Base-by-base conservation (phyloP, 192 early-diverging fungal species). In the Geranomyces michiganensis region DNA sequence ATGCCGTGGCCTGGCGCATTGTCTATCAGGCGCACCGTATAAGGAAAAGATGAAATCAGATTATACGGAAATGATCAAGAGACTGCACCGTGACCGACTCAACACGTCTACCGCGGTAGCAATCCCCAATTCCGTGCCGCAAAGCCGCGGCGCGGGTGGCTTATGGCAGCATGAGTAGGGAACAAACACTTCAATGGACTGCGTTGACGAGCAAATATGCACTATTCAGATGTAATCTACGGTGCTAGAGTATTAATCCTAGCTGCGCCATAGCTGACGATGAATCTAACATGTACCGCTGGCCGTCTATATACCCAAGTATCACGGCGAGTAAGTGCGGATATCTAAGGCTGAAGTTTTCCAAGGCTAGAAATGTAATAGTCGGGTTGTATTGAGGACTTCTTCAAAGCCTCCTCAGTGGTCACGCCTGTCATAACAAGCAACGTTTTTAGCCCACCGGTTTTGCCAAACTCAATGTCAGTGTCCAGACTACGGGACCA, bases 401-500 rank as follows among this genome's bases (percentile, higher is more conserved):
- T 33, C n/a, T 70, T 71, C n/a, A 79, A 51, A 10, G 56, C 56
- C 59, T 67, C 67, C 8, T 36, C 19, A 14, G 77, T 67, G 2
- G 84, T 82, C 12, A 85, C 81, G 27, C 77, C 80, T 53, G 96
- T 96, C 78, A 99, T 82, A 27, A 98, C 96, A 61, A 93, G 86
- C 65, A 99, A 78, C 0, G 97, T 99, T 55, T 82, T 86, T 32
- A 94, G 75, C n/a, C 90, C 89, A 67, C 94, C 94, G 21, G 86
- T 73, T 56, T 89, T 88, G 36, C 97, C 97, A 81, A 99, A 99
- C 32, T 86, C 86, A 70, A 99, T 95, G 78, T 99, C 97, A 3
- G 97, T 99, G 77, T 96, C 92, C 44, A 98, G 80, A 29, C 94
- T 78, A 48, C 6, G 14, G 4, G 26, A 36, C 8, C 8, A 19